phyloP scores from a whole-genome alignment of 208 protist genomes.

The Leishmania tropica region DNA sequence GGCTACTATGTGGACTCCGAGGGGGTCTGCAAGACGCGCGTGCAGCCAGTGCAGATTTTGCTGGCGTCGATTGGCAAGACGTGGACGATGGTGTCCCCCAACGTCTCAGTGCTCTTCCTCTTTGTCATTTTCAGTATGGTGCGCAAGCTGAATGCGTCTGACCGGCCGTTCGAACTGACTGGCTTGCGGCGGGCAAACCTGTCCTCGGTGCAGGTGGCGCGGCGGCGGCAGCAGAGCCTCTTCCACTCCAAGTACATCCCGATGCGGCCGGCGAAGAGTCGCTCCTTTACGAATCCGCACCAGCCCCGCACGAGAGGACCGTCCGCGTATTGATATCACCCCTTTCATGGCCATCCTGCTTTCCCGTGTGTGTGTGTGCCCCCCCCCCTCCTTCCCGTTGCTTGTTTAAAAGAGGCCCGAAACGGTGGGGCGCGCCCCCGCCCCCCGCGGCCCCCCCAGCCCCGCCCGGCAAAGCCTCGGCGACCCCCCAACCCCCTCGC shows the following conservation, averaged over 20 bases:
- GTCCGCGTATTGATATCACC: slow-evolving; percentile 41
- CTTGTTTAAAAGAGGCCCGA: neutral
- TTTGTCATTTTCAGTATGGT: slow-evolving; percentile 64
- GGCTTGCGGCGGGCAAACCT: slow-evolving; percentile 69
- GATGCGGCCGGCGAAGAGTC: slow-evolving; percentile 58
- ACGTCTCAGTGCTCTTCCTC: slow-evolving; percentile 70
- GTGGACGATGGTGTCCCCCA: slow-evolving; percentile 86
- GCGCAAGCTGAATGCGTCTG: slow-evolving; percentile 68
- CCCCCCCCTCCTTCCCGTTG: neutral
- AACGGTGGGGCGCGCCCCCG: neutral
- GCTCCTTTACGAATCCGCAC: slow-evolving; percentile 61
- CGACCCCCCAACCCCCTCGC: too few relatives aligned
- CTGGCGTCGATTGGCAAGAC: slow-evolving; percentile 72
- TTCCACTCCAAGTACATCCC: slow-evolving; percentile 86
- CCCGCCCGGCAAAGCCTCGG: too few relatives aligned
- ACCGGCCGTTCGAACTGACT: slow-evolving; percentile 65
- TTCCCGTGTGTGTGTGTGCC: neutral
- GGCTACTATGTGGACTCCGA: slow-evolving; percentile 34
- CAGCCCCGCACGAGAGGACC: slow-evolving; percentile 36
- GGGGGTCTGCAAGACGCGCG: slow-evolving; percentile 17
- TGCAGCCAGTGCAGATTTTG: slow-evolving; percentile 45
- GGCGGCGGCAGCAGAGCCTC: slow-evolving; percentile 56
- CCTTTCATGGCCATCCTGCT: neutral
- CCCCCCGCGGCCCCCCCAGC: too few relatives aligned
- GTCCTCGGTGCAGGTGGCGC: slow-evolving; percentile 70